Evolutionary conservation across 257 asterid genomes (phyloP), one percentile per base, ranked within the genome.

Genomic region (Haberlea rhodopensis): DNA sequence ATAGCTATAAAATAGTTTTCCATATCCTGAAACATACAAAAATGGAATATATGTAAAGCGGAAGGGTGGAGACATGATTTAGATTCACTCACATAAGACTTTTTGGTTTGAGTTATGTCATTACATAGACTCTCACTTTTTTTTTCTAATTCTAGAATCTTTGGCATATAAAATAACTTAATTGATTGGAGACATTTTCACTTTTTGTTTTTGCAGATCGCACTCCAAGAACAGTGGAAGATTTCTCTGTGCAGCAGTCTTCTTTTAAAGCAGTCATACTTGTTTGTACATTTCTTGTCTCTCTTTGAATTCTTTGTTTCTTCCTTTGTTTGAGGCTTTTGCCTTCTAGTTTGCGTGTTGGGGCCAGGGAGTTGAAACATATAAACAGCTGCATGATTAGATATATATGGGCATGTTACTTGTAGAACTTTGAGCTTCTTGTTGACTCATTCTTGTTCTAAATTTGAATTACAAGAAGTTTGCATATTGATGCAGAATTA

Each of bases 261-360:
- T 71, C 94, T 66, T 70, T 79, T 74, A 87, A 81, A 92, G 89
- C 96, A 71, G 82, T 87, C 85, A 84, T 92, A 80, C 94, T 92
- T 92, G 99, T 92, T 84, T 89, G 99, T 92, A 81, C 96, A 87
- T 81, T 74, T 77, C 87, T 80, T 72, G 60, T 71, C 86, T 80
- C 75, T 76, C 53, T 62, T 65, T 63, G 74, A 21, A 25, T 73
- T 75, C 52, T 60, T 53, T 20, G 9, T 54, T 60, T 8, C 34
- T 57, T 23, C 9, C 48, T 53, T 34, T 46, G 16, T 53, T 51
- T 45, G 2, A 49, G 21, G 48, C 49, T 37, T 24, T 53, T 29
- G 55, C 19, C 16, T 60, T 60, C 54, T 40, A 46, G 31, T 61
- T 69, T 71, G 45, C 51, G 26, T 60, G 58, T 40, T 37, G 62